phyloP scores from a whole-genome alignment of 2,329 filamentous ascomycete genomes.

The Arachnopeziza araneosa region DNA sequence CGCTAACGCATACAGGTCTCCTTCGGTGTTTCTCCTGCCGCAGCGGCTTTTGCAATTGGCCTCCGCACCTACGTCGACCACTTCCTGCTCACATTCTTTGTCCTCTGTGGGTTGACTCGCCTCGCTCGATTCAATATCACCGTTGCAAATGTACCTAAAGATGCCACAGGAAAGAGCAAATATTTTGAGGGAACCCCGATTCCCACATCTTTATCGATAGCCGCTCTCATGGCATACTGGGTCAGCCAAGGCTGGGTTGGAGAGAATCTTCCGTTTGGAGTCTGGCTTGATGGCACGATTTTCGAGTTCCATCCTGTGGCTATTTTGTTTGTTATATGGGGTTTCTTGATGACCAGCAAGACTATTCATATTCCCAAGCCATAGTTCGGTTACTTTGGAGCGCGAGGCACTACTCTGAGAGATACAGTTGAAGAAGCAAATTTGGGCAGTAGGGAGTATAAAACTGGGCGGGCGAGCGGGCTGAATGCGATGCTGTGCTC shows the following conservation, averaged over 20 bases:
- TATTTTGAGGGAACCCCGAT: constrained; percentile 98
- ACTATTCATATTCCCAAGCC: constrained; percentile 92
- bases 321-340: constrained; percentile 77
- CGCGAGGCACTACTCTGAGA: background rate
- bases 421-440: background rate
- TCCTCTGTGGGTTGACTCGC: constrained; percentile 88
- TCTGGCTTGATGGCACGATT: constrained; percentile 57
- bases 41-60: constrained; percentile 82
- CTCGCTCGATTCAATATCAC: constrained; percentile 98
- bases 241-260: constrained; percentile 74
- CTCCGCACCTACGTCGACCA: constrained; percentile 81
- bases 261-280: constrained; percentile 71
- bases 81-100: constrained; percentile 74
- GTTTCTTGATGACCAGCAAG: constrained; percentile 92
- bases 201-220: constrained; percentile 78
- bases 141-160: constrained; percentile 82
- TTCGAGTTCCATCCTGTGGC: constrained; percentile 83
- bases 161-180: constrained; percentile 81
- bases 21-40: constrained; percentile 86
- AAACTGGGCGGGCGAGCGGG: background rate
- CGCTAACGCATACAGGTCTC: constrained; percentile 62
- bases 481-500: background rate
- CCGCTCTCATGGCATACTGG: constrained; percentile 85
- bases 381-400: constrained; percentile 28
- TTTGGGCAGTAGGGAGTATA: background rate